phyloP scores from a whole-genome alignment of 805 yeast genomes.

The Lipomyces sp. region DNA sequence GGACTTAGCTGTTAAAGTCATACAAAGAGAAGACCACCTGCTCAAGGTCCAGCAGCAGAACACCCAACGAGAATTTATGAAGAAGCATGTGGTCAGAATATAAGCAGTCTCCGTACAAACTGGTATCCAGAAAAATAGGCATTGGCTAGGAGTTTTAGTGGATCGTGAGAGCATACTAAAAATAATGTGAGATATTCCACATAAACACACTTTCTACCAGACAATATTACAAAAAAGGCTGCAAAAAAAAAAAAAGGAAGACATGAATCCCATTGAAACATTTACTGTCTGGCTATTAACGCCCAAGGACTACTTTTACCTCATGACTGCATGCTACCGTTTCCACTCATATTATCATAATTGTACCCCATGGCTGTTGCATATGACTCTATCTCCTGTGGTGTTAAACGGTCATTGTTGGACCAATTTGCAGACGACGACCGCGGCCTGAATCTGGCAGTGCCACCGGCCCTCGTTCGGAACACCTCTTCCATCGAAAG shows the following conservation, averaged over 20 bases:
- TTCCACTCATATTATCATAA: slow-evolving; percentile 9
- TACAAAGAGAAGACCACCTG: slow-evolving; percentile 47
- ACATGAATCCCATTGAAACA: not conserved
- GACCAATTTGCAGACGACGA: slow-evolving; percentile 61
- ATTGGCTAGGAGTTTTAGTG: not conserved
- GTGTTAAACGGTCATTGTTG: slow-evolving; percentile 52
- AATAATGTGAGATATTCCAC: not conserved
- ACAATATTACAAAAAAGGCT: not conserved
- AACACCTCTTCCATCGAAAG: slow-evolving; percentile 73
- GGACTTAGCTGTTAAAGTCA: slow-evolving; percentile 52
- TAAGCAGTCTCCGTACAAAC: not conserved
- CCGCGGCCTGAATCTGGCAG: slow-evolving; percentile 59
- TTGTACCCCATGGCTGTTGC: slow-evolving; percentile 54
- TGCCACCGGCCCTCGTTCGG: slow-evolving; percentile 44
- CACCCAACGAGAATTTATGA: slow-evolving; percentile 47
- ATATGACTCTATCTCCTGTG: slow-evolving; percentile 55
- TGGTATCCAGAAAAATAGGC: not conserved
- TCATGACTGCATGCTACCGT: slow-evolving; percentile 2
- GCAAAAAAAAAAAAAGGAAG: not conserved
- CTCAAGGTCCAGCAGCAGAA: slow-evolving; percentile 43
- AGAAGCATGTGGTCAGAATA: slow-evolving; percentile 38
- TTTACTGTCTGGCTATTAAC: not conserved
- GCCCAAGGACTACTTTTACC: not conserved
- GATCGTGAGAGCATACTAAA: not conserved
- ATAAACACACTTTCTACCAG: not conserved